Evolutionary conservation across 2,329 filamentous ascomycete genomes (phyloP), one percentile per base, ranked within the genome.

Genomic region (Penicillium sp.): DNA sequence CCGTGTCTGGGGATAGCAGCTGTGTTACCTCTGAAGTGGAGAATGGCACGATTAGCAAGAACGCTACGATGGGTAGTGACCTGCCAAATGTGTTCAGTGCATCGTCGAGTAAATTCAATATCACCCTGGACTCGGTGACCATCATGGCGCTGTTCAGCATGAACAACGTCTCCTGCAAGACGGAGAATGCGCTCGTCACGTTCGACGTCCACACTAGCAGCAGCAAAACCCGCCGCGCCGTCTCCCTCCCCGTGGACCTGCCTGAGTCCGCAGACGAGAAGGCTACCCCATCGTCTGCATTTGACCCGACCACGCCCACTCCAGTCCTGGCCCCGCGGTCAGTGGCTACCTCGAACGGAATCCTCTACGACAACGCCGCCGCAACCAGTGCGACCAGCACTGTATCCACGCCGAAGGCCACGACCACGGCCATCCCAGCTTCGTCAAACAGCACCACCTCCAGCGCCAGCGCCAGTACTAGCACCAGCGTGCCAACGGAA

Each of bases 141-240:
- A 86, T 98, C 56, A 79, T 97, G 59, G 87, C 89, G 1, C 86
- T 92, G 53, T 91, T 98, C 76, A 94, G 90, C 71, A 79, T 84
- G 6, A 86, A 85, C 35, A 90, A 90, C 66, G 81, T 97, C 17
- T 93, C 91, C 58, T 99, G 95, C 76, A 87, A 87, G 9, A 87
- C 89, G 0, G 90, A 97, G 75, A 98, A 98, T 71, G 89, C 92
- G 0, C 83, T 99, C 4, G 89, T 98, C 17, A 92, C 91, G 0
- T 96, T 97, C 75, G 89, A 89, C 63, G 74, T 72, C 45, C 49
- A 64, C 4, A 54, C 26, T 19, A 72, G 53, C 57, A 65, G 59
- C 33, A 72, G 67, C 66, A 72, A 71, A 42, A 72, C 68, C 55
- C 72, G 74, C 30, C 75, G 74, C 47, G 62, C 67, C 30, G 30